Conservation (phyloP, 2,329 filamentous ascomycete genomes). For the Cercospora brassicicola region DNA sequence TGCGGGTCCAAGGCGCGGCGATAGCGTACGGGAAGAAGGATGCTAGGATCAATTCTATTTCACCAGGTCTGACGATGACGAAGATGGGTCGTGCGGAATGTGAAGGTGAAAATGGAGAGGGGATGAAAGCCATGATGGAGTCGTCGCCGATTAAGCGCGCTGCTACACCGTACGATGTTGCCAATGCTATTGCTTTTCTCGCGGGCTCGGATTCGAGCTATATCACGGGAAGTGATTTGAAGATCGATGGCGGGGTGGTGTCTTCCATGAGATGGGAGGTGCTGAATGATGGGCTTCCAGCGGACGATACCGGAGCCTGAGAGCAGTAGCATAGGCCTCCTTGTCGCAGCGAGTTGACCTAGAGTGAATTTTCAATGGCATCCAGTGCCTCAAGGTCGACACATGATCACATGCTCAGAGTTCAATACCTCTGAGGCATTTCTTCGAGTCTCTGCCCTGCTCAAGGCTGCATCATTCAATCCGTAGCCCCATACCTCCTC, state of each 20-base stretch:
- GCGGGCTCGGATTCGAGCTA: not conserved
- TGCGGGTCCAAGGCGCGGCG: constrained; percentile 11
- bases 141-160: not conserved
- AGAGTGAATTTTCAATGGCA: not conserved
- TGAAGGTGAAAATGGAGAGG: not conserved
- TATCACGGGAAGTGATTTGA: constrained; percentile 16
- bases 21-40: constrained; percentile 10
- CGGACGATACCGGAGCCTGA: not conserved
- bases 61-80: constrained; percentile 14
- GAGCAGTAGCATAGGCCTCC: not conserved
- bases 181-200: constrained; percentile 11
- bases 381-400: not conserved
- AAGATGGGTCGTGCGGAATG: constrained; percentile 12
- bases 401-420: not conserved
- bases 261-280: not conserved
- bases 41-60: constrained; percentile 15
- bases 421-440: not conserved
- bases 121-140: not conserved
- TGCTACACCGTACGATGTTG: constrained; percentile 14
- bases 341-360: not conserved
- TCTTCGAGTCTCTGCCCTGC: not conserved
- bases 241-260: constrained; percentile 13
- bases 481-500: constrained; percentile 39
- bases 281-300: not conserved
- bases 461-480: constrained; percentile 15